These are phyloP conservation scores for Gossypium lobatum DNA, from an alignment of 441 rosid species.

Conservation along the genomic window DNA sequence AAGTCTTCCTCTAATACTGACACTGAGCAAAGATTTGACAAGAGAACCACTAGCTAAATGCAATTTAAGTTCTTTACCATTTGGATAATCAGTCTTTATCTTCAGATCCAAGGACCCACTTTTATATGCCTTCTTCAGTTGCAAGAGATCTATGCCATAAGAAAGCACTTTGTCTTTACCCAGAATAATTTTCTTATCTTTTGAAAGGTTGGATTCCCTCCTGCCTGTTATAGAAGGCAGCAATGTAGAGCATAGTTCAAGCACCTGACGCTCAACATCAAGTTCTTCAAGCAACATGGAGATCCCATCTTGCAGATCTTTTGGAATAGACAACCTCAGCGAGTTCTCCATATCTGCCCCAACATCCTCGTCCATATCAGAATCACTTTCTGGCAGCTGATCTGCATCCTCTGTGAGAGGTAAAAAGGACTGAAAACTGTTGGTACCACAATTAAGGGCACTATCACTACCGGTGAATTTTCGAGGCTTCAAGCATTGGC, in stretches of 20 bases:
- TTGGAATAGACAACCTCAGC: constrained; percentile 55
- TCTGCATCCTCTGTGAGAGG: constrained; percentile 81
- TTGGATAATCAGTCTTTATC: constrained; percentile 97
- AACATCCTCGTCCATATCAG: constrained; percentile 89
- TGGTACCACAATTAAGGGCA: constrained; percentile 47
- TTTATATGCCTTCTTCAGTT: constrained; percentile 95
- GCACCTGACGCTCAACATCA: constrained; percentile 72
- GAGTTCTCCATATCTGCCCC: constrained; percentile 54
- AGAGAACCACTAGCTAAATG: constrained; percentile 91
- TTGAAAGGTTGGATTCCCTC: constrained; percentile 70
- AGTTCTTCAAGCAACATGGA: constrained; percentile 74
- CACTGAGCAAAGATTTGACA: constrained; percentile 95
- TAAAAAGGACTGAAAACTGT: constrained; percentile 71
- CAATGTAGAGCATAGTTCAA: constrained; percentile 73
- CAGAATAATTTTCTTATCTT: constrained; percentile 62
- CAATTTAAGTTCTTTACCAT: constrained; percentile 94
- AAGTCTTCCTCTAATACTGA: constrained; percentile 92
- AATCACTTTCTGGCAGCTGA: constrained; percentile 92
- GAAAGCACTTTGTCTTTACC: constrained; percentile 87
- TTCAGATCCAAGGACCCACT: constrained; percentile 97
- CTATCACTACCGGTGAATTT: constrained; percentile 72
- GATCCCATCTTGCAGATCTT: constrained; percentile 66
- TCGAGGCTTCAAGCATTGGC: constrained; percentile 98
- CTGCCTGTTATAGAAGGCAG: constrained; percentile 75
- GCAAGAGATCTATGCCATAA: constrained; percentile 79